Evolutionary conservation across 352 stramenopile genomes (phyloP), one percentile per base, ranked within the genome.

Genomic region (Phytophthora rubi): DNA sequence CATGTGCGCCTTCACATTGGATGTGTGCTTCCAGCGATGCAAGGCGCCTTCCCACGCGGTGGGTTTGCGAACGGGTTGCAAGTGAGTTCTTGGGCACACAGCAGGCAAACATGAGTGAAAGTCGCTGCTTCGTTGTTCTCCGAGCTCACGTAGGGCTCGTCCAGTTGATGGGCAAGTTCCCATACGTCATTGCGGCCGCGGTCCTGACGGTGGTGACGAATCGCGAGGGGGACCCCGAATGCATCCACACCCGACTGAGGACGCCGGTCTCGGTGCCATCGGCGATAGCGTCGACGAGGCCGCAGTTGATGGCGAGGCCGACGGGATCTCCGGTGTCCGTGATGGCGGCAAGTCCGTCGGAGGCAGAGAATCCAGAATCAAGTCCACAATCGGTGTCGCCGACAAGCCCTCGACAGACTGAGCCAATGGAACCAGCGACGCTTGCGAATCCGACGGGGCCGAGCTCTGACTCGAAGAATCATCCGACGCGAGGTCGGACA

Each of bases 21-120:
- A 48, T 5, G 13, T 48, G 16, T n/a, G 9, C 4, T 12, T 48
- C 10, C 10, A 48, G 16, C 13, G 39, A 48, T 48, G 13, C 16
- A 48, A 12, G 6, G 39, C 39, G 1, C 39, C 39, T 48, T 48
- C 49, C 49, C 49, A 56, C 4, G 49, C 49, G 23, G 35, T 23
- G 53, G 18, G 53, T 1, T 10, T 1, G 53, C 18, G 16, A 33
- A 60, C 12, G 53, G 53, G 4, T 21, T 51, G 10, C 32, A 37
- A 6, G n/a, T 37, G 8, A 42, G 39, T 13, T 62, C 9, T n/a
- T 53, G 21, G 28, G 55, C 39, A 42, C 23, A 62, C 13, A 62
- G 13, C 6, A 62, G 39, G 16, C 55, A 62, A 16, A 62, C 23
- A 18, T 62, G 37, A 10, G 23, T 62, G 55, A 42, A 62, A 39